Evolutionary conservation across 2,329 filamentous ascomycete genomes (phyloP), one percentile per base, ranked within the genome.

Genomic region (Amesomyces nigricolor): DNA sequence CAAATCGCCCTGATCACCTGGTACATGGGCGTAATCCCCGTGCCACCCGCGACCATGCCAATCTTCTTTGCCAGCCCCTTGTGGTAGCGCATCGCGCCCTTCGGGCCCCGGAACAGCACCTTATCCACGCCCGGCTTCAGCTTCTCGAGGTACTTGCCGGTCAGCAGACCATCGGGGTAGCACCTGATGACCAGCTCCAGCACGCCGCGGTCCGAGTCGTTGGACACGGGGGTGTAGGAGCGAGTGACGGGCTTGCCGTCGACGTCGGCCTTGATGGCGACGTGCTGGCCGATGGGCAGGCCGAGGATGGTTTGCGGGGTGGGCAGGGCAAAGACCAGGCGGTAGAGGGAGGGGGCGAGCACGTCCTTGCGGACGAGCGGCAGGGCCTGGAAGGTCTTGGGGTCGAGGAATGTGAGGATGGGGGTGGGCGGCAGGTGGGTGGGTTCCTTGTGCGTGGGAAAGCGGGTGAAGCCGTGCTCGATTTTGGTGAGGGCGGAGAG

Each of bases 1-100:
- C 80, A 83, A 54, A 86, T 82, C 42, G 81, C 80, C 4, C 81
- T 77, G 63, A 86, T 83, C 6, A 86, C 67, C 63, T 86, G 82
- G 65, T 75, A 81, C 76, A 82, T 80, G 2, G 80, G 79, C 1
- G 80, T 79, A 19, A 19, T 19, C 17, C 17, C 17, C 17, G 17
- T 19, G 17, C 17, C 17, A 3, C 17, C 79, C 1, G 77, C 78
- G 1, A 83, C 64, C 79, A 83, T 82, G 54, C 78, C 78, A 40
- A 83, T 73, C 42, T 70, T 66, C 59, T 70, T 72, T 47, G 68
- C 70, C 0, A 75, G 66, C 0, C 70, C 71, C 17, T 69, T 71
- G 14, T 64, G 65, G 63, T 82, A 82, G 9, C 71, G 71, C 77
- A 82, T 81, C 1, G 77, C 73, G 9, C 80, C 80, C 64, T 80